Evolutionary conservation across 108 stramenopile genomes (phyloP), one percentile per base, ranked within the genome.

Genomic region (Aurantiochytrium sp.): DNA sequence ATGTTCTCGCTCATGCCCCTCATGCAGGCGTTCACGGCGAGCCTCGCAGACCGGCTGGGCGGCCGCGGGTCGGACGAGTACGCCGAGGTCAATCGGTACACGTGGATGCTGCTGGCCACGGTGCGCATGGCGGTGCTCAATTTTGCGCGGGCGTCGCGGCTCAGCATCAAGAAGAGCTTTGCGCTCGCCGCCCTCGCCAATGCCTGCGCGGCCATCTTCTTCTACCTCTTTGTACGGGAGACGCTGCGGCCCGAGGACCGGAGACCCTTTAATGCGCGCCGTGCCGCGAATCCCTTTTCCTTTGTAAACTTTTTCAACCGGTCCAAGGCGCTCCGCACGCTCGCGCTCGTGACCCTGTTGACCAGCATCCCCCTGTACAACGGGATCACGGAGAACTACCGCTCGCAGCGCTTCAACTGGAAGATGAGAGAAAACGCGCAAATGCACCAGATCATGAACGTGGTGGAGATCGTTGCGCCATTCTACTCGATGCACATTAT

Each of bases 331-430:
- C 17, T 81, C 17, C 69, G 30, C 22, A 81, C 42, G n/a, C 37
- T 81, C 10, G 69, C 69, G 37, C 12, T 5, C 42, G 42, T 81
- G 10, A 81, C 69, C 17, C 45, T 81, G 69, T n/a, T 81, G 12
- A 81, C 69, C 0, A 81, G 69, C n/a, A 81, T 81, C n/a, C 69
- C 69, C 19, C 24, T 45, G 42, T 81, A 81, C 69, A 81, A 81
- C 30, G 69, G 69, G 24, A 81, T 22, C 8, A 48, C 45, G 22
- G 69, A 48, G 37, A 45, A 45, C 30, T 81, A 39, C 37, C 37
- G 69, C 24, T 24, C 42, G 45, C 69, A 81, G 30, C 37, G 30
- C 24, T 48, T 45, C 45, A 48, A 48, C 45, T 81, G 69, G 69
- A 81, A 81, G 37, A 41, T 45, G 69, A 48, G 24, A n/a, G 69